Percentiles rank a stretch among this genome's conserved stretches.
Evolutionary conservation across 257 asterid species (phyloP).

Genomic region (Solanum tarijense): DNA sequence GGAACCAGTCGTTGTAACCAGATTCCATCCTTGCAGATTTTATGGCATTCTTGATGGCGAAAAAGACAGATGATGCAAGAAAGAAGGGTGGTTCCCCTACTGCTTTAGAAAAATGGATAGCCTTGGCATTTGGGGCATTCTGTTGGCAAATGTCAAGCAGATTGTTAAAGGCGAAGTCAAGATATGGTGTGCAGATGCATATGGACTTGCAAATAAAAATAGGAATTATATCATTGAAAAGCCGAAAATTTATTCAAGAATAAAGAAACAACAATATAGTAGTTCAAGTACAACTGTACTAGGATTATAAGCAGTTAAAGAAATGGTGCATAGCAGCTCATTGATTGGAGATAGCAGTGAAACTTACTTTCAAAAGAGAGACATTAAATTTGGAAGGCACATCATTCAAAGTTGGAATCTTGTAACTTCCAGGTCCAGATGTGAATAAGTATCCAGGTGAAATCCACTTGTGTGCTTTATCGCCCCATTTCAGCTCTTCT

Average conservation of each 20-base stretch:
- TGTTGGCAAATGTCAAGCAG: constrained; percentile 12
- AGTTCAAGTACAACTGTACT: not conserved
- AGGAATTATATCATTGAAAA: not conserved
- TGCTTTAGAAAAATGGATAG: constrained; percentile 92
- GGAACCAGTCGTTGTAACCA: constrained; percentile 66
- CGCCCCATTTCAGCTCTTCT: constrained; percentile 98
- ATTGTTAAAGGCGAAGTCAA: not conserved
- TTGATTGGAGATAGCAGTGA: not conserved
- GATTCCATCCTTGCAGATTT: constrained; percentile 66
- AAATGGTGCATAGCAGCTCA: not conserved
- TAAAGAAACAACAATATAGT: not conserved
- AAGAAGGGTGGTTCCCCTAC: constrained; percentile 99
- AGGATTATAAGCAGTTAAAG: not conserved
- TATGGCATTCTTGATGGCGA: constrained; percentile 83
- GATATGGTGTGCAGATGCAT: not conserved
- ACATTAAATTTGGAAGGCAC: constrained; percentile 66
- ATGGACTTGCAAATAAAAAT: not conserved
- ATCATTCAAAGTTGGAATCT: constrained; percentile 78
- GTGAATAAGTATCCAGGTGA: constrained; percentile 67
- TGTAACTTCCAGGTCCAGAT: constrained; percentile 89
- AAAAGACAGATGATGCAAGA: constrained; percentile 70
- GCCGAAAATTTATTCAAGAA: not conserved
- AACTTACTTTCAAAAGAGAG: constrained; percentile 78
- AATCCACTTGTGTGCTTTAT: constrained; percentile 78
- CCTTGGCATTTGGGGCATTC: constrained; percentile 76